Conservation (phyloP, 345 rosid species). For the Eucalyptus shirleyi region DNA sequence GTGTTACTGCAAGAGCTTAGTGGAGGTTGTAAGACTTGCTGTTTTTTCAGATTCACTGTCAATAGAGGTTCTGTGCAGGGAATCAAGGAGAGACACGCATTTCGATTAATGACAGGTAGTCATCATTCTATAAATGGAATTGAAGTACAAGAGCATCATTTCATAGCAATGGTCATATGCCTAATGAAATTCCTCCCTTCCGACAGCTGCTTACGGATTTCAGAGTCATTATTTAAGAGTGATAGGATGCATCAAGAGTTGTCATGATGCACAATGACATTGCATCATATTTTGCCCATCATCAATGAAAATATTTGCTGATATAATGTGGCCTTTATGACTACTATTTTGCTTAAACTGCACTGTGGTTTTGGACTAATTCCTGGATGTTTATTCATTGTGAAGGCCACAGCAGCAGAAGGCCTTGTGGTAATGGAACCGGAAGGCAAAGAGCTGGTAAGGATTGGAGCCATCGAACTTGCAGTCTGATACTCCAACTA, state of each 20-base stretch:
- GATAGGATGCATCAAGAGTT: not conserved
- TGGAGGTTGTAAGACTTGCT: not conserved
- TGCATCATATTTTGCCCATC: not conserved
- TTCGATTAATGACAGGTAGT: not conserved
- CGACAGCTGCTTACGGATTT: not conserved
- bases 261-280: not conserved
- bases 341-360: not conserved
- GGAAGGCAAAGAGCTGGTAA: constrained; percentile 31
- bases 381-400: constrained; percentile 7
- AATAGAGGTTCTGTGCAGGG: not conserved
- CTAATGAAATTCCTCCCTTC: not conserved
- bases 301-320: not conserved
- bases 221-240: not conserved
- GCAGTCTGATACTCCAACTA: constrained; percentile 29
- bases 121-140: not conserved
- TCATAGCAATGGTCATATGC: not conserved
- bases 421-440: constrained; percentile 38
- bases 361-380: not conserved
- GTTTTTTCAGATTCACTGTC: not conserved
- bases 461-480: constrained; percentile 37
- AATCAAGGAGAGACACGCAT: not conserved
- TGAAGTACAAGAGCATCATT: not conserved
- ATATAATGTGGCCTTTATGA: not conserved
- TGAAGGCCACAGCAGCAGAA: constrained; percentile 38
- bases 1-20: not conserved